Percentiles rank a stretch among this genome's conserved stretches.
Conservation (phyloP, 2,329 filamentous ascomycete species). For the Paraconiothyrium brasiliense region DNA sequence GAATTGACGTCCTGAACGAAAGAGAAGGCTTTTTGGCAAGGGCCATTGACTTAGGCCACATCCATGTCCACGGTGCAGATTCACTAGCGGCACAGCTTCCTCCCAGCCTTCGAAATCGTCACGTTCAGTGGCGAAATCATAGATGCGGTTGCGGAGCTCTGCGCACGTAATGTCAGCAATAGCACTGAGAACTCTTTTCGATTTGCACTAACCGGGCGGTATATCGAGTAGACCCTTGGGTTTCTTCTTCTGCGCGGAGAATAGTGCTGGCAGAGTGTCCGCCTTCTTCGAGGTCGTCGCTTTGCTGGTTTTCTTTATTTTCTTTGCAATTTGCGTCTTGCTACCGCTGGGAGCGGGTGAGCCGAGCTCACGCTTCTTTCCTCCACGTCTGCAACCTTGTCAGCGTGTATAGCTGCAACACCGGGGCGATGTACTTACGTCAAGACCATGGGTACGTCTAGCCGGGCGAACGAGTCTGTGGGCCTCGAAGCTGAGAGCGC, state of each 20-base stretch:
- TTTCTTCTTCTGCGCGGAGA: not conserved
- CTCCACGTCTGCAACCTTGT: not conserved
- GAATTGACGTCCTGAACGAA: slow-evolving; percentile 9
- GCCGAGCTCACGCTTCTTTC: not conserved
- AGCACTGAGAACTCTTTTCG: not conserved
- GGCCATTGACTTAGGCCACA: slow-evolving; percentile 7
- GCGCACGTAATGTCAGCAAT: not conserved
- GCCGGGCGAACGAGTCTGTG: not conserved
- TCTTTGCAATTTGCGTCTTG: not conserved
- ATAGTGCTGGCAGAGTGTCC: not conserved
- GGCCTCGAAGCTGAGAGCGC: not conserved
- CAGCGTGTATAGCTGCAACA: not conserved
- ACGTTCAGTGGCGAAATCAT: slow-evolving; percentile 20
- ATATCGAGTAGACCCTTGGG: slow-evolving; percentile 7
- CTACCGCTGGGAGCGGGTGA: not conserved
- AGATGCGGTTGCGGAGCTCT: slow-evolving; percentile 30
- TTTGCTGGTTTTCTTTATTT: not conserved
- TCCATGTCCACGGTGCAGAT: not conserved
- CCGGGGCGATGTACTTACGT: not conserved
- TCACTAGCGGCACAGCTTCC: not conserved
- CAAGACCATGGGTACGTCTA: not conserved
- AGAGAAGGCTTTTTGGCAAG: not conserved
- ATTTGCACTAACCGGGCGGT: not conserved
- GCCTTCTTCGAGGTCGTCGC: not conserved
- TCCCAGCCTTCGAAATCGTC: not conserved